Evolutionary conservation across 1,284 basidiomycete species (phyloP), one percentile per base, ranked within the genome.

Genomic region (Malassezia vespertilionis): DNA sequence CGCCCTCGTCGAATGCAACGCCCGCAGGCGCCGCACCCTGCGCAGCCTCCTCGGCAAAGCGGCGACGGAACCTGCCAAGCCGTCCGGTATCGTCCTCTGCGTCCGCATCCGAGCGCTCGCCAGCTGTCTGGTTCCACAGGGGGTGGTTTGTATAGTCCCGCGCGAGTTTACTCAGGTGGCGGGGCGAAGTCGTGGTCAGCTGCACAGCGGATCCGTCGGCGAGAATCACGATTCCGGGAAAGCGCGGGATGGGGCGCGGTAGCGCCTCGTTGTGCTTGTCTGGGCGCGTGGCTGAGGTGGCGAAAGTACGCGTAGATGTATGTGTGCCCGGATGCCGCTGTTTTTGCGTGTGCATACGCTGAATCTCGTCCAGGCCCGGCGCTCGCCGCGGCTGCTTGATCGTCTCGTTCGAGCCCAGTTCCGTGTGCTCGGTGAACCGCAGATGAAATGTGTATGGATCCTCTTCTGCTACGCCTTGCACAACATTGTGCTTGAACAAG

Each of bases 131-230:
- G 54, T 68, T 68, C 65, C 67, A 68, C 38, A 69, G 56, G 21
- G 65, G 65, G 48, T 68, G 64, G 53, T 68, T 69, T 26, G 63
- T 66, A 11, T 56, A 52, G 42, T 69, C 67, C 15, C 65, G 47
- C 24, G 67, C 64, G 38, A 68, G 52, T 2, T 58, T 52, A 6
- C 44, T 49, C 8, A 61, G 28, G 24, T 54, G 47, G 9, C 65
- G 56, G 1, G 67, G 67, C 35, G 63, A 66, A 17, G 67, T 69
- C 24, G 67, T 65, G 21, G 54, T 43, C 33, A 68, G 49, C 47
- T 59, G 55, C 40, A 69, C 63, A 31, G 67, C 64, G 3, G 67
- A 69, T 37, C 67, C 67, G 41, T 69, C 67, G 14, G 67, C 57
- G 9, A 69, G 58, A 37, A 68, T 56, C 37, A 59, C 61, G 30